Base-by-base conservation (phyloP, 768 basidiomycete species). In the Lactarius sanguifluus region DNA sequence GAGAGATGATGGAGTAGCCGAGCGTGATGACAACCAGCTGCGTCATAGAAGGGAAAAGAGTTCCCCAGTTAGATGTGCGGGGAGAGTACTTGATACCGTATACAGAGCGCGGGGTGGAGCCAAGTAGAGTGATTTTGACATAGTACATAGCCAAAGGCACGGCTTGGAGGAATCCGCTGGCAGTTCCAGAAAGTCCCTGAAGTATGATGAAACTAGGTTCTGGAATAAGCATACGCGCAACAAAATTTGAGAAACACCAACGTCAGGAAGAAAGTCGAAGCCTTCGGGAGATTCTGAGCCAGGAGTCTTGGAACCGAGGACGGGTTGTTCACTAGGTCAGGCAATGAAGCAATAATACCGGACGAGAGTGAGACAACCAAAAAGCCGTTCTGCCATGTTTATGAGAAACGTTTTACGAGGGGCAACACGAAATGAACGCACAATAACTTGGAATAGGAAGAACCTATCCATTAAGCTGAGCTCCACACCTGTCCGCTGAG, bases 201-300 rank as follows among this genome's bases (percentile, higher is more conserved):
- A 94, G 79, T 60, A 92, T 78, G 66, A 94, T 81, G 72, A 91
- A 94, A 10, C 88, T 89, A 69, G 40, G 62, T 56, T 57, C 57
- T 60, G 25, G 45, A 34, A 55, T n/a, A 25, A 57, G 20, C 13
- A 52, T 25, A n/a, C 6, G 25, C 13, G 23, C 45, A 54, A 15
- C 54, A 38, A 50, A n/a, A 12, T 10, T 6, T 50, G n/a, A 28
- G 13, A 36, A 20, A 30, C 43, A 77, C 84, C 25, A 74, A 90
- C 82, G 92, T 94, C 61, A 96, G 79, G 87, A 96, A 96, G 85
- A 96, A 96, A 59, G 86, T 95, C 25, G 92, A 92, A 0, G 93
- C 88, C 67, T 82, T 76, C 0, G 97, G 96, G 57, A 99, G 80
- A 56, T 95, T 86, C 23, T 76, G 73, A 0, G 97, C 94, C 57